Evolutionary conservation across 306 rosid species (phyloP), one percentile per base, ranked within the genome.

Genomic region (Castanopsis chinensis): DNA sequence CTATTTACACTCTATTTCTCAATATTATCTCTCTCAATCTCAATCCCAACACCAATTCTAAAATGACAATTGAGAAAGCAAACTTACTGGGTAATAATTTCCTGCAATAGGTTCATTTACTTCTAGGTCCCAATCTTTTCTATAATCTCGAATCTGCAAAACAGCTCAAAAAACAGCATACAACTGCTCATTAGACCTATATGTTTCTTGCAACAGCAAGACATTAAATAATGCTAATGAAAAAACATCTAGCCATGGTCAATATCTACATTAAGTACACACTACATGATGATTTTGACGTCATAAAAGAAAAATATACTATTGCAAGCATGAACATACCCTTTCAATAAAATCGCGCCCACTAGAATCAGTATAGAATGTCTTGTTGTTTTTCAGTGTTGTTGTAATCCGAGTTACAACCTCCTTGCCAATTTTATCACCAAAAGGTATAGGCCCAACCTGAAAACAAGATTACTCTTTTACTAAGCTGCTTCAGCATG

Each of bases 391-490:
- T 77, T 83, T 79, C 80, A 95, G 69, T 74, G 73, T 76, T 71
- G 94, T 90, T 72, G 84, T 77, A 35, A 95, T 79, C 81, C 89
- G 96, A 56, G 97, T 87, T 14, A 65, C 87, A 77, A 93, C 88
- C 81, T 95, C 99, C 81, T 93, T 95, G 71, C 99, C 98, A 69
- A 83, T 70, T 85, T 93, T 91, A 72, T 93, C 92, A 83, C 84
- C 86, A 79, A 86, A 77, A 19, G 99, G 99, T 84, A 95, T 84
- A 27, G 99, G 99, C 69, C 99, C 99, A 83, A 92, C 94, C 99
- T 95, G 23, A 10, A n/a, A 11, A 21, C 15, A 23, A 59, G 3
- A 59, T 19, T 21, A 8, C 11, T 59, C 11, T 59, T 20, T 37
- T 37, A 37, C 43, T n/a, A 57, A 20, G 28, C 21, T 8, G 64